Conservation (phyloP, 2,329 filamentous ascomycete genomes). For the Penicillium sp. region DNA sequence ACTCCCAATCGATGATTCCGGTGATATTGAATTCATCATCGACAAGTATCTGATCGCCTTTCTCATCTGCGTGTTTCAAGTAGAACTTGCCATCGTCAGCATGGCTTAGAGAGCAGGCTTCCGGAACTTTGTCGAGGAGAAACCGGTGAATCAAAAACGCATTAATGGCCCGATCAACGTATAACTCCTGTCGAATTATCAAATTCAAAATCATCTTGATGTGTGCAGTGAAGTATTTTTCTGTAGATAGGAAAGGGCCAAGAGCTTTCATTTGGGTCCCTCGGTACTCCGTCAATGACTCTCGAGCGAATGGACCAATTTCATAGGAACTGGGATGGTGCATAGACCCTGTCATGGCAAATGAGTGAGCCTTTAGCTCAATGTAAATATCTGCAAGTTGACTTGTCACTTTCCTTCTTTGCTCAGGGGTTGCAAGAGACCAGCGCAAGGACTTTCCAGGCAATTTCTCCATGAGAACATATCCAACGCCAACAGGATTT, state of each 20-base stretch:
- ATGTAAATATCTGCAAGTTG: slow-evolving; percentile 47
- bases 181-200: slow-evolving; percentile 43
- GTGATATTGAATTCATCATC: slow-evolving; percentile 53
- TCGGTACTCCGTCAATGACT: slow-evolving; percentile 42
- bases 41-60: slow-evolving; percentile 54
- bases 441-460: slow-evolving; percentile 44
- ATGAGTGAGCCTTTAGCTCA: slow-evolving; percentile 44
- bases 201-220: slow-evolving; percentile 44
- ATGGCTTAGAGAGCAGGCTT: neutral
- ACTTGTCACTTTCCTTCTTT: slow-evolving; percentile 41
- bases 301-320: slow-evolving; percentile 44
- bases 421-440: slow-evolving; percentile 36
- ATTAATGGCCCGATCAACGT: slow-evolving; percentile 37
- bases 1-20: slow-evolving; percentile 56
- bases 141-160: slow-evolving; percentile 50
- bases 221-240: slow-evolving; percentile 42
- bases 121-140: slow-evolving; percentile 41
- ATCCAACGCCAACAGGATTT: slow-evolving; percentile 45
- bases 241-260: slow-evolving; percentile 41
- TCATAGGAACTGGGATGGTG: slow-evolving; percentile 28
- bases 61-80: slow-evolving; percentile 55
- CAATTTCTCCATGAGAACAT: slow-evolving; percentile 51
- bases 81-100: slow-evolving; percentile 43
- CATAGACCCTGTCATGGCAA: slow-evolving; percentile 44
- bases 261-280: slow-evolving; percentile 27